phyloP scores from a whole-genome alignment of 176 grass and related monocot genomes.

The Puccinellia tenuiflora region DNA sequence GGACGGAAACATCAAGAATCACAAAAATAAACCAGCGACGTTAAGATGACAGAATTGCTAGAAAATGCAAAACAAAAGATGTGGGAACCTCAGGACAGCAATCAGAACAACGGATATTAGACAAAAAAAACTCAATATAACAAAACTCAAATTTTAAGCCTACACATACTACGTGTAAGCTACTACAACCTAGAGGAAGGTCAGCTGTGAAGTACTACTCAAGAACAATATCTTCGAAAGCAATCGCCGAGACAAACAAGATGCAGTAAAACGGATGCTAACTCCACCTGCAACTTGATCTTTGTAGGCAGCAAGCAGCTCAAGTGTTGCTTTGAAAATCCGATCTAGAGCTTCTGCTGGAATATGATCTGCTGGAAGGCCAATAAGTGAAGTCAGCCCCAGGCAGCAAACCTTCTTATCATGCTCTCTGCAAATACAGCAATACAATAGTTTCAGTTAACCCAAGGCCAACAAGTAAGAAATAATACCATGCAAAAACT shows the following conservation, averaged over 20 bases:
- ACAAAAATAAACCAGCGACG: not conserved
- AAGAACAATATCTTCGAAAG: slow-evolving; percentile 73
- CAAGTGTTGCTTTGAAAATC: slow-evolving; percentile 83
- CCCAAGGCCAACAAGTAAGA: not conserved
- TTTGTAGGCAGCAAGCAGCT: slow-evolving; percentile 76
- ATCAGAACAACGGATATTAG: too few species aligned
- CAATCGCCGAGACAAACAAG: slow-evolving; percentile 22
- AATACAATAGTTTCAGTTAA: slow-evolving; percentile 19
- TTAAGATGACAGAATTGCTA: too few species aligned
- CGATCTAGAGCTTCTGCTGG: slow-evolving; percentile 69
- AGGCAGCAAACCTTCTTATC: slow-evolving; percentile 93
- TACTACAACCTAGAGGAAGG: not conserved
- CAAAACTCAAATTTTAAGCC: not conserved
- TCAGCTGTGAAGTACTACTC: slow-evolving; percentile 25
- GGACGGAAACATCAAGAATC: slow-evolving; percentile 13
- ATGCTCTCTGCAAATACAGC: slow-evolving; percentile 63
- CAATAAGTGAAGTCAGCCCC: slow-evolving; percentile 85
- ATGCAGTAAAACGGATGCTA: slow-evolving; percentile 71
- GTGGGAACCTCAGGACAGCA: too few species aligned
- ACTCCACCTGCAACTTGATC: slow-evolving; percentile 84
- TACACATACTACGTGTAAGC: not conserved
- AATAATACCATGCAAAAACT: not conserved
- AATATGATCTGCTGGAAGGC: slow-evolving; percentile 73
- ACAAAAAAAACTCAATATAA: too few species aligned
- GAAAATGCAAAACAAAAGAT: too few species aligned